Evolutionary conservation across 108 stramenopile species (phyloP), one percentile per base, ranked within the genome.

Genomic region (Epithemia pelagica): DNA sequence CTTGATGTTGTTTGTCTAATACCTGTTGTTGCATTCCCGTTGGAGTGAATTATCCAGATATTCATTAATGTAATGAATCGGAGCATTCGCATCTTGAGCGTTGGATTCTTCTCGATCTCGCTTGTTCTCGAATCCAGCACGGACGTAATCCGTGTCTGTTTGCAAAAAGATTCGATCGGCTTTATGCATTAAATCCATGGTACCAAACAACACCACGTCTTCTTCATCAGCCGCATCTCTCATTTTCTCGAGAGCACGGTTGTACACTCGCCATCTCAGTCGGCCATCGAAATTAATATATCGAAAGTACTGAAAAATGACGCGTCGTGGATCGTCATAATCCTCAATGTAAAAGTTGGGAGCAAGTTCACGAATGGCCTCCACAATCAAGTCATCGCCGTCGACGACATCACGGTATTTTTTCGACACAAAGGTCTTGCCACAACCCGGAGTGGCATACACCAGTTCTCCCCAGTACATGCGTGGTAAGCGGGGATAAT

Each of bases 331-430:
- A 67, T 67, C 66, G 25, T 59, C 46, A 26, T 67, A 67, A 30
- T 58, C 29, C 3, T n/a, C 57, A 21, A 59, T 32, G 7, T 67
- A 8, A 21, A 58, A 67, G 29, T 59, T 8, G 7, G 66, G 58
- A 7, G 29, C 21, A 20, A 67, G 29, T 31, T 67, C 66, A 8
- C 10, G 19, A 25, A 59, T 67, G 58, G 66, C 66, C 28, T 67
- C 57, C 5, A 67, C 66, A 31, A 67, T 67, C 56, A 67, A n/a
- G 29, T 67, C 66, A 26, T 67, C 66, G 26, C 66, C 66, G 46
- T 67, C 66, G n/a, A 67, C 58, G 20, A 67, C 66, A 67, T 67
- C 66, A 5, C 66, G 66, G 24, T 67, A 67, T 24, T 67, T 67
- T 28, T 67, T 67, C 28, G 66, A 24, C 7, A 67, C 66, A 59